phyloP scores from a whole-genome alignment of 2,329 filamentous ascomycete species.

The Talaromyces sp. region DNA sequence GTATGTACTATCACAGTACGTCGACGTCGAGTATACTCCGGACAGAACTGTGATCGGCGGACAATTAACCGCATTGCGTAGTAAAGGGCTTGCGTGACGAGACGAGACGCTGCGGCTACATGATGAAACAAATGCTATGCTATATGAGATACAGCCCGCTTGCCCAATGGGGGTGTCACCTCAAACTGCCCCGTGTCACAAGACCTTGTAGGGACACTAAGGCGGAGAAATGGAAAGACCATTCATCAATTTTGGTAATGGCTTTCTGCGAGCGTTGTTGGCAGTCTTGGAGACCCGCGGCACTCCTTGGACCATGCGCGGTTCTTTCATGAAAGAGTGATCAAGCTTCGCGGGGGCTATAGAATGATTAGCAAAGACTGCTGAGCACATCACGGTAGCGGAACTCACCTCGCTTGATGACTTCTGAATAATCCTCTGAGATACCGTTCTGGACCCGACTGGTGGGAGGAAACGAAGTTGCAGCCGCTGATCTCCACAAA shows the following conservation, averaged over 20 bases:
- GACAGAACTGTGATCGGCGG: neutral
- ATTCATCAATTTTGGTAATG: conserved; percentile 43
- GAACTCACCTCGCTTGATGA: conserved; percentile 49
- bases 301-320: conserved; percentile 83
- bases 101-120: neutral
- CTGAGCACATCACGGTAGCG: neutral
- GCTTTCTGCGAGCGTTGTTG: conserved; percentile 42
- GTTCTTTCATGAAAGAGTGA: conserved; percentile 83
- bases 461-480: conserved; percentile 53
- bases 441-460: conserved; percentile 45
- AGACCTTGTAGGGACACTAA: conserved; percentile 11
- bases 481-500: conserved; percentile 61
- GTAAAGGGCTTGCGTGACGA: neutral
- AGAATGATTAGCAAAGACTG: neutral
- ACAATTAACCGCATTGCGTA: neutral
- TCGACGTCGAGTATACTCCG: neutral
- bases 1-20: neutral
- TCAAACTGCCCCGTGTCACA: neutral
- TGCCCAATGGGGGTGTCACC: neutral
- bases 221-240: conserved; percentile 38
- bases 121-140: neutral
- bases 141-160: neutral
- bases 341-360: conserved; percentile 74
- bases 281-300: conserved; percentile 56
- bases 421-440: conserved; percentile 51